phyloP scores from a whole-genome alignment of 352 stramenopile genomes.

The Thraustochytrium sp. region DNA sequence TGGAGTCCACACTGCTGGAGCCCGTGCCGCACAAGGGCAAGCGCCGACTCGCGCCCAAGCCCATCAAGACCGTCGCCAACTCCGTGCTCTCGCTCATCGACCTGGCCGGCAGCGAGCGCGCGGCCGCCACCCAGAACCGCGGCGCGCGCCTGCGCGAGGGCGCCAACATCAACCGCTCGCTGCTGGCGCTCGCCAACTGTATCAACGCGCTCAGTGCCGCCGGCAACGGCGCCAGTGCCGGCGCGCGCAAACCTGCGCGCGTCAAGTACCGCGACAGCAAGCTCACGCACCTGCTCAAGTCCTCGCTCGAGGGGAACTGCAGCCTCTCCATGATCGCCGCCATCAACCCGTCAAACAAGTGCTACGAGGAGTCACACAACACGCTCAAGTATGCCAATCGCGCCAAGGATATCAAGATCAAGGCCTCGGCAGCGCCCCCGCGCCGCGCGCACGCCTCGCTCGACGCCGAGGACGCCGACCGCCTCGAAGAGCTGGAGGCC shows the following conservation, averaged over 20 bases:
- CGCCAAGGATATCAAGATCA: conserved; percentile 81
- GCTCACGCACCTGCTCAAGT: conserved; percentile 75
- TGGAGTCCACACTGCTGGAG: conserved; percentile 62
- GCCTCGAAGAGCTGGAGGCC: conserved; percentile 19
- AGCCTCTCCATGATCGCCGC: conserved; percentile 83
- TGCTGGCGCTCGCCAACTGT: conserved; percentile 80
- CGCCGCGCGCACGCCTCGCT: not conserved
- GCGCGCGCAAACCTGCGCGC: conserved; percentile 62
- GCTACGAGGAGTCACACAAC: conserved; percentile 79
- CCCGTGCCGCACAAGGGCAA: conserved; percentile 41
- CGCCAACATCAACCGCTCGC: conserved; percentile 81
- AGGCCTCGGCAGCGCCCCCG: not conserved
- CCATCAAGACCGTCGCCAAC: conserved; percentile 34
- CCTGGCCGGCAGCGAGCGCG: conserved; percentile 75
- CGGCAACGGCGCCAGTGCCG: conserved; percentile 60
- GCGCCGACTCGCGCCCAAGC: conserved; percentile 58
- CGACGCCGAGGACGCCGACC: not conserved
- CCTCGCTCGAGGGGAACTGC: conserved; percentile 75
- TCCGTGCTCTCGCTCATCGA: conserved; percentile 78
- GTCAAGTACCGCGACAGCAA: conserved; percentile 82
- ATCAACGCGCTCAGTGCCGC: conserved; percentile 78
- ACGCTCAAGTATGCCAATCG: conserved; percentile 84
- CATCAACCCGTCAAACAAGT: conserved; percentile 66
- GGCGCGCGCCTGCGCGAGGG: conserved; percentile 74
- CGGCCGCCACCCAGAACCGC: conserved; percentile 78